Base-by-base conservation (phyloP, 2,329 filamentous ascomycete species). In the Remersonia thermophila region DNA sequence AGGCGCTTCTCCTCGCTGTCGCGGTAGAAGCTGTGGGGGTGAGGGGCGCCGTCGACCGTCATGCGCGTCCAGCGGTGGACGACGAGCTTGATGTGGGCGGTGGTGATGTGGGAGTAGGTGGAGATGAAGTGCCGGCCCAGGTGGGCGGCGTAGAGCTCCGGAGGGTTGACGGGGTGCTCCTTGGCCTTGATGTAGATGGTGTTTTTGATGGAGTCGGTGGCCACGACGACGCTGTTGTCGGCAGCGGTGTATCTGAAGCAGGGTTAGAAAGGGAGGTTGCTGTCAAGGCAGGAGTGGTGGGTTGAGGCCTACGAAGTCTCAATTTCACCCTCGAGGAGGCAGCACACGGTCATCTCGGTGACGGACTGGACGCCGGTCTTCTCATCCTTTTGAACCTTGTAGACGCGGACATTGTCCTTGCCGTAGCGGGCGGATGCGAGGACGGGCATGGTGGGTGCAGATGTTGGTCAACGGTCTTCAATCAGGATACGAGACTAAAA, bases 131-230 rank as follows among this genome's bases (percentile, higher is more conserved):
- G 91, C 47, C 76, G 71, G 50, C 83, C 86, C 36, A 98, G 67
- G 50, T 83, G 81, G 52, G 80, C 74, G 47, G 83, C 89, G 58
- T 84, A 98, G 44, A 93, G 77, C 67, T 98, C 91, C 0, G 91
- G 89, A 12, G 91, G 87, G 49, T 80, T 85, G 51, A 98, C 82
- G 25, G 87, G 83, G 65, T 93, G 71, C 63, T 93, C 80, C 66
- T 94, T 95, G 54, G 91, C 89, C 55, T 84, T 80, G 63, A 98
- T 86, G 68, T 91, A 94, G 56, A 83, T 79, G 51, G 83, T 96
- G 65, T 98, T 94, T 69, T 98, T 98, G 66, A 96, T 93, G 17
- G 86, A 89, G 62, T 98, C 91, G 42, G 91, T 98, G 45, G 91
- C 86, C 42, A 98, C 89, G 40, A 98, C 77, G 47, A 93, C 83